Evolutionary conservation across 148 eudicot species (phyloP).

Genomic region (Dianthus caryophyllus): DNA sequence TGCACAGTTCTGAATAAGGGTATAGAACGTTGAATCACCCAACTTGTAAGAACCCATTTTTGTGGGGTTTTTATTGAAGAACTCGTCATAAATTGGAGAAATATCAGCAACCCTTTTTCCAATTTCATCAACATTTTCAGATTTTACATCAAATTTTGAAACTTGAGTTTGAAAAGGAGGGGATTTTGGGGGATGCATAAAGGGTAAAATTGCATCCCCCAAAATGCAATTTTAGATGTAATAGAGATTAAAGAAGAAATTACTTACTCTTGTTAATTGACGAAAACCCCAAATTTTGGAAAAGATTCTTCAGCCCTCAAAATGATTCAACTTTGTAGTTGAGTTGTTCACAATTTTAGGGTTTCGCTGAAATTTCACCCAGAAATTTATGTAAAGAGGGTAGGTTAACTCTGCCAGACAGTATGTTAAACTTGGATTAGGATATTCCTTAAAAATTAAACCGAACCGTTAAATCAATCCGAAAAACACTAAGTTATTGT

Average conservation of each 20-base stretch:
- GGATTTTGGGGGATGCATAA: neutral
- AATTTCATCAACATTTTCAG: neutral
- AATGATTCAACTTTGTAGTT: neutral
- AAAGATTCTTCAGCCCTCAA: neutral
- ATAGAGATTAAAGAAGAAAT: neutral
- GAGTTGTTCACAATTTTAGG: no score
- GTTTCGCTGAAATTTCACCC: no score
- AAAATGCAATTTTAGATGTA: conserved; percentile 18
- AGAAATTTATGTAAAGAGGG: no score
- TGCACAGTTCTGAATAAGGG: conserved; percentile 57
- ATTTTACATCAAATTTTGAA: conserved; percentile 16
- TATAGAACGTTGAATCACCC: conserved; percentile 75
- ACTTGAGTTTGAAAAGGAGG: conserved; percentile 9
- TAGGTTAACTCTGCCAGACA: no score
- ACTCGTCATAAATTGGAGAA: conserved; percentile 31
- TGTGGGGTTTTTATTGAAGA: conserved; percentile 33
- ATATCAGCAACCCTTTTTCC: neutral
- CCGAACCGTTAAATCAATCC: no score
- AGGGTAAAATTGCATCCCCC: neutral
- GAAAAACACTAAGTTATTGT: no score
- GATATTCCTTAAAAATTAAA: no score
- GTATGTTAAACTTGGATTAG: no score
- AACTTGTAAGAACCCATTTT: conserved; percentile 57
- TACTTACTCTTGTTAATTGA: neutral
- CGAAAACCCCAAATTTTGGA: neutral